Evolutionary conservation across 75 land plant genomes (phyloP).

Genomic region (Isoetes taiwanensis): DNA sequence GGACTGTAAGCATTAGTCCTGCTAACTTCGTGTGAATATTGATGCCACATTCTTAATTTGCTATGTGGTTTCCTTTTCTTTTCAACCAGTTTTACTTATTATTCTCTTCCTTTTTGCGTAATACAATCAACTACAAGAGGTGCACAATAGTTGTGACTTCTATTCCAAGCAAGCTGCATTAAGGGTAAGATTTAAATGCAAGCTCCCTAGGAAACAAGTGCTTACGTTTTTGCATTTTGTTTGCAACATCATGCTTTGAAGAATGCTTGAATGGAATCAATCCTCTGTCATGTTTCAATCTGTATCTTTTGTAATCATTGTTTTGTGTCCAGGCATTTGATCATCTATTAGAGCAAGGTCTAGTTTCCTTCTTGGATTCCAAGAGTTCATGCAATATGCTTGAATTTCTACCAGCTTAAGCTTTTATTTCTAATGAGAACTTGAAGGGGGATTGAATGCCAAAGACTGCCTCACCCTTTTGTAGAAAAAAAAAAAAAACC

Average conservation of each 20-base stretch:
- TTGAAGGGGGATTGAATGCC: slow-evolving; percentile 49
- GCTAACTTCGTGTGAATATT: too few relatives aligned
- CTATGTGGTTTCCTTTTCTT: too few relatives aligned
- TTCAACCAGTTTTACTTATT: neutral
- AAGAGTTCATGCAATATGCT: slow-evolving; percentile 35
- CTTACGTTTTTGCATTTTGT: too few relatives aligned
- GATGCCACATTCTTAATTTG: too few relatives aligned
- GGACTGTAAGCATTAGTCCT: neutral
- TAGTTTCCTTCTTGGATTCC: slow-evolving; percentile 47
- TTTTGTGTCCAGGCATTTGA: slow-evolving; percentile 69
- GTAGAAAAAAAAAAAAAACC: too few relatives aligned
- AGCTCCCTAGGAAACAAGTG: too few relatives aligned
- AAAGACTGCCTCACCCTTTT: too few relatives aligned
- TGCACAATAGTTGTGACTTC: slow-evolving; percentile 59
- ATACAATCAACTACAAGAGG: slow-evolving; percentile 59
- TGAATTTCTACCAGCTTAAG: slow-evolving; percentile 70
- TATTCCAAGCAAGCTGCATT: slow-evolving; percentile 53
- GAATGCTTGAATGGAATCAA: too few relatives aligned
- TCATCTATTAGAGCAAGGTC: slow-evolving; percentile 63
- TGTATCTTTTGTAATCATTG: neutral
- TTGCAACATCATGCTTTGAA: too few relatives aligned
- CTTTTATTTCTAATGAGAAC: slow-evolving; percentile 54
- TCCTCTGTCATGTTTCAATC: neutral
- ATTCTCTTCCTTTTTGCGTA: slow-evolving; percentile 28
- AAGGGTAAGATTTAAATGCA: too few relatives aligned